Evolutionary conservation across 352 stramenopile genomes (phyloP), one percentile per base, ranked within the genome.

Genomic region (Plasmopara halstedii): DNA sequence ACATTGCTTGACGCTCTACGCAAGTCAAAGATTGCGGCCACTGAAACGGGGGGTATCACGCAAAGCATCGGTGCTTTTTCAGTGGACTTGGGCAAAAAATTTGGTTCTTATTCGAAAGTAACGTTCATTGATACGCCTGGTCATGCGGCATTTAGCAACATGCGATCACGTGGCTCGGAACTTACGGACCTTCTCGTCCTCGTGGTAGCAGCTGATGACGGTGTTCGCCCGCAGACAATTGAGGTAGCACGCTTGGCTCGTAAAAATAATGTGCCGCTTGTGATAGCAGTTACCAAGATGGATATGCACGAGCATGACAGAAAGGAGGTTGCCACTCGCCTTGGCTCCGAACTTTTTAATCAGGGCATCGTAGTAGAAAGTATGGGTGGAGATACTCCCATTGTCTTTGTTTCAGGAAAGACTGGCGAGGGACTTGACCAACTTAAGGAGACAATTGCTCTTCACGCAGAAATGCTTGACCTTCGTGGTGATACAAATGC

Each of bases 91-190:
- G 89, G 72, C 55, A 75, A 93, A 54, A 73, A 79, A 29, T 85
- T 80, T 51, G 75, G 73, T 13, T 57, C 55, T 2, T 67, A 83
- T 34, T 47, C 56, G 10, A 72, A 62, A 37, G 79, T 98, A 33
- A 98, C 94, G 2, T 98, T 99, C 56, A 98, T 99, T 54, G 97
- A 99, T 58, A 99, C 97, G n/a, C 97, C 97, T 14, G 97, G 97
- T n/a, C 97, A 99, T 63, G 95, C 95, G 8, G 95, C 96, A 32
- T 99, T 99, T 56, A 95, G 82, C 18, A 89, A 94, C 42, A 99
- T 99, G 97, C 83, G 97, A 11, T 81, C 91, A 41, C 82, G 95
- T 33, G 97, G 97, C 17, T 96, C 94, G 0, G 95, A 97, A 41
- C 87, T 98, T 20, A 99, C 97, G 7, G 97, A 99, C 49, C 90